Conservation (phyloP, 2,329 filamentous ascomycete species). For the Paramyrothecium roridum region DNA sequence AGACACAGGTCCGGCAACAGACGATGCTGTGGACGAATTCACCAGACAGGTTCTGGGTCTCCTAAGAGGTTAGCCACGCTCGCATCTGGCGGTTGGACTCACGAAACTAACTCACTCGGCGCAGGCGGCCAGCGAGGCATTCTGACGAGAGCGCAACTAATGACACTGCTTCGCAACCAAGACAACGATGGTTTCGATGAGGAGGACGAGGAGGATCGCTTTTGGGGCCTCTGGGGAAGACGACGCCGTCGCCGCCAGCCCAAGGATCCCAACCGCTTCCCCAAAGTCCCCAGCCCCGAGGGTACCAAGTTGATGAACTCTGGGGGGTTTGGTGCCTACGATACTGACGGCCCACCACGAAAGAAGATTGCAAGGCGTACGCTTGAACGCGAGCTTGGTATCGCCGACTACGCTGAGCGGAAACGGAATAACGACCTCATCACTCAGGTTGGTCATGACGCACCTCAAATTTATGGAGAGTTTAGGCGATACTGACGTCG, state of each 20-base stretch:
- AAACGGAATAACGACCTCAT: conserved; percentile 63
- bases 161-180: conserved; percentile 35
- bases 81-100: neutral
- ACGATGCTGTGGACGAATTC: conserved; percentile 21
- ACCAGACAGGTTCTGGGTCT: conserved; percentile 31
- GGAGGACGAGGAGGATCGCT: conserved; percentile 31
- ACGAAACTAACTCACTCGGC: neutral
- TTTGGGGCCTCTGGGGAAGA: conserved; percentile 38
- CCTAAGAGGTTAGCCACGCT: conserved; percentile 20
- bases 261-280: conserved; percentile 61
- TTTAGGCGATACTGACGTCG: neutral
- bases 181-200: conserved; percentile 32
- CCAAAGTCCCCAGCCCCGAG: conserved; percentile 78
- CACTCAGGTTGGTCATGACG: conserved; percentile 51
- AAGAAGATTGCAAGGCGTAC: conserved; percentile 67
- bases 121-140: conserved; percentile 19
- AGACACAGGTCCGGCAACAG: conserved; percentile 5
- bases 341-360: conserved; percentile 48
- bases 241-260: conserved; percentile 25
- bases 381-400: conserved; percentile 77
- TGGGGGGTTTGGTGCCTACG: conserved; percentile 73
- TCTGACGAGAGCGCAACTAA: conserved; percentile 32
- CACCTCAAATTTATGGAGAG: neutral
- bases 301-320: conserved; percentile 78
- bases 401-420: conserved; percentile 58